Percentiles rank a stretch among this genome's conserved stretches.
phyloP scores from a whole-genome alignment of 2,329 filamentous ascomycete species.

The Capronia epimyces region DNA sequence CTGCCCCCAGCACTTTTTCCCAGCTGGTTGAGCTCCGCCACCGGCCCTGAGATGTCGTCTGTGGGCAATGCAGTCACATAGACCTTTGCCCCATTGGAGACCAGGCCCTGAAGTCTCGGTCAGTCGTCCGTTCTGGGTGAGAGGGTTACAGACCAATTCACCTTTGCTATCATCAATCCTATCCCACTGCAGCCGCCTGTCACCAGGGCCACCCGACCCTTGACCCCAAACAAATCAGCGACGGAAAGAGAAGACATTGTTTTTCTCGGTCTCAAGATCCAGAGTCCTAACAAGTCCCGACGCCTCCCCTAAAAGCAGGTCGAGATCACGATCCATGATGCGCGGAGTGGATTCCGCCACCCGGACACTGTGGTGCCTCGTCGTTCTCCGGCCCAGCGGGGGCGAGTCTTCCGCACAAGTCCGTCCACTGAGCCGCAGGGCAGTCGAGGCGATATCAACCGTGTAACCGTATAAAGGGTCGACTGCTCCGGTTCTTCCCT shows the following conservation, averaged over 20 bases:
- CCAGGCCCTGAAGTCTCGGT: constrained; percentile 34
- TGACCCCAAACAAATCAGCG: constrained; percentile 34
- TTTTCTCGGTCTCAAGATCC: background rate
- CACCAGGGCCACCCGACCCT: constrained; percentile 42
- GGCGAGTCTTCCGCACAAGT: background rate
- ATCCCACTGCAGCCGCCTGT: constrained; percentile 45
- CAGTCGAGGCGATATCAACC: constrained; percentile 1
- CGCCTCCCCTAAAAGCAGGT: background rate
- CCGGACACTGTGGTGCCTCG: background rate
- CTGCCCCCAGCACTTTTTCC: constrained; percentile 36
- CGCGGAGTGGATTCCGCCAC: no score
- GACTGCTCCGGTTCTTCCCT: background rate
- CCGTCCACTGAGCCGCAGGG: background rate
- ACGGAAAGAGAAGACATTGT: constrained; percentile 19
- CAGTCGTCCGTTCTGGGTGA: background rate
- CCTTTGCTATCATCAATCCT: constrained; percentile 46
- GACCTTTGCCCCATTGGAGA: constrained; percentile 45
- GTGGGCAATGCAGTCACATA: constrained; percentile 42
- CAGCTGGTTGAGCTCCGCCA: constrained; percentile 38
- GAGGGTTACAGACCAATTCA: constrained; percentile 23
- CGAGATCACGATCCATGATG: background rate
- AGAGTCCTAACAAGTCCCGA: background rate
- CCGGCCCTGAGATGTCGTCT: constrained; percentile 39
- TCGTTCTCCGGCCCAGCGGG: constrained; percentile 4
- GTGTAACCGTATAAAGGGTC: background rate